Evolutionary conservation across 805 yeast genomes (phyloP), one percentile per base, ranked within the genome.

Genomic region (Ogataea henricii): DNA sequence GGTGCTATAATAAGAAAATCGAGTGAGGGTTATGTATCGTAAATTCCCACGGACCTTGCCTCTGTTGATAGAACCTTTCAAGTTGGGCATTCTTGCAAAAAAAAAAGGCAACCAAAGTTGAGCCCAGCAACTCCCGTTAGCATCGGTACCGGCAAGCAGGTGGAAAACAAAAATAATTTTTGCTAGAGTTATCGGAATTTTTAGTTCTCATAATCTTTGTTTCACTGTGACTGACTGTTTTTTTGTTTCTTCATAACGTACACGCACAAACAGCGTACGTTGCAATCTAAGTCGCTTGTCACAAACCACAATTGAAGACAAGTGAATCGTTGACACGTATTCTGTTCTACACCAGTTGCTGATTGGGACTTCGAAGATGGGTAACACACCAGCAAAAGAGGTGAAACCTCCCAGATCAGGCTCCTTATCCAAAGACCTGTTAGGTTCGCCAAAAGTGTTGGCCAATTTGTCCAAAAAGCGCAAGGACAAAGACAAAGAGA

Each of bases 401-500:
- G 39, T 43, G 4, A 52, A 59, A 29, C 46, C 55, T 10, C 9
- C 46, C 14, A 22, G 57, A n/a, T 54, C 59, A 7, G 44, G 49
- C 9, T 52, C 58, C 10, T 52, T 56, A 32, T 46, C 58, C 8
- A 55, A 53, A 22, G 60, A 58, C 25, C 22, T 55, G 13, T 34
- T 53, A 10, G 26, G 52, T 2, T 32, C 58, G 4, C 55, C 62
- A 7, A 48, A 43, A 33, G 44, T 52, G 17, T 41, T 57, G 20
- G 55, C 57, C 7, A 54, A 56, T 17, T 38, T 52, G 13, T 47
- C 58, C 4, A 56, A 56, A 38, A 60, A 59, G 47, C 77, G 68
- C 55, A 67, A 63, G 48, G 72, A 68, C 40, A 64, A 66, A 26
- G 75, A 76, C n/a, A 78, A 70, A 40, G 91, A 86, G 32, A 80